Evolutionary conservation across 768 basidiomycete species (phyloP).

Genomic region (Termitomyces sp.): DNA sequence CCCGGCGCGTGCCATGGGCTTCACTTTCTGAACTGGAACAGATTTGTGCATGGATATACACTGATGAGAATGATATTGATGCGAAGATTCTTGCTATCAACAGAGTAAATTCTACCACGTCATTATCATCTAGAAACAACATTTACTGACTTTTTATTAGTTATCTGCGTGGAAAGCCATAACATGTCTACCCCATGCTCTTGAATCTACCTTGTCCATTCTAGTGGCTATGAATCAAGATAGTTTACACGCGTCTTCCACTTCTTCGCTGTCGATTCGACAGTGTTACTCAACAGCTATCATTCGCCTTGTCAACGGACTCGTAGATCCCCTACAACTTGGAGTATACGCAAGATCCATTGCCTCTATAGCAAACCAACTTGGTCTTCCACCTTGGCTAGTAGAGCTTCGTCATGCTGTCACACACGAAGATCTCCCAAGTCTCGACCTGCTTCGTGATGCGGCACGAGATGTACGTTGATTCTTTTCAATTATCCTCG

Average conservation of each 20-base stretch:
- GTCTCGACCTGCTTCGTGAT: conserved; percentile 70
- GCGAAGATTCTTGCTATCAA: conserved; percentile 55
- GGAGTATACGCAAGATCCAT: conserved; percentile 90
- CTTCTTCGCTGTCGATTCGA: conserved; percentile 48
- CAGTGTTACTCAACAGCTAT: conserved; percentile 79
- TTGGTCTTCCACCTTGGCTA: conserved; percentile 82
- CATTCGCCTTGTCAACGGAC: conserved; percentile 87
- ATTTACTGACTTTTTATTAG: conserved; percentile 31
- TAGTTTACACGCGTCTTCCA: conserved; percentile 15
- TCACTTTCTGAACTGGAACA: conserved; percentile 65
- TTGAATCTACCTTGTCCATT: conserved; percentile 66
- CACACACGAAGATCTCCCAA: conserved; percentile 93
- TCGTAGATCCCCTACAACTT: conserved; percentile 91
- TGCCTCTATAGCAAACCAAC: conserved; percentile 77
- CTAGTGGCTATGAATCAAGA: conserved; percentile 60
- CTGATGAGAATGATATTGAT: conserved; percentile 54
- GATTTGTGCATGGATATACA: conserved; percentile 70
- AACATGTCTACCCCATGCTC: conserved; percentile 72
- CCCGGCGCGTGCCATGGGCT: conserved; percentile 79
- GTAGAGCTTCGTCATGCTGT: conserved; percentile 93
- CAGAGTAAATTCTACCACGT: conserved; percentile 40
- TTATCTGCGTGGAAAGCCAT: conserved; percentile 77
- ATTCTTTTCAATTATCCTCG: background rate
- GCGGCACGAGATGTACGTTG: conserved; percentile 60
- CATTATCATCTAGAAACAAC: background rate